Percentiles rank a stretch among this genome's conserved stretches.
Conservation (phyloP, 306 rosid genomes). For the Sesbania bispinosa region DNA sequence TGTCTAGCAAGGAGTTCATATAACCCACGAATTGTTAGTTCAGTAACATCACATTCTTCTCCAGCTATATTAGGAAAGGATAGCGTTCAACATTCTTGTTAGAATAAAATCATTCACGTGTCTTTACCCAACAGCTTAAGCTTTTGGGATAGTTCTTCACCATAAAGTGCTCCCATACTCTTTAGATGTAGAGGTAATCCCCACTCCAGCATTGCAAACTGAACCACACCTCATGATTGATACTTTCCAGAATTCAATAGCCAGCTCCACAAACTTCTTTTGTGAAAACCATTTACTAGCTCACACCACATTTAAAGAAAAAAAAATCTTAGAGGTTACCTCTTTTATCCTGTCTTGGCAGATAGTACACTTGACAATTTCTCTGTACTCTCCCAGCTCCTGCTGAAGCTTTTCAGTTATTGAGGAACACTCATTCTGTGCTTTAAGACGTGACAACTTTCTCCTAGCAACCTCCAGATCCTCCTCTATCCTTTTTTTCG, state of each 20-base stretch:
- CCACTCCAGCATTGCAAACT: background rate
- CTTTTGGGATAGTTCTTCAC: background rate
- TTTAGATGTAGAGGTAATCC: background rate
- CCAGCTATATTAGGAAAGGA: background rate
- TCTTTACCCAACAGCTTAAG: too few relatives aligned
- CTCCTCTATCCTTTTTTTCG: slow-evolving; percentile 72
- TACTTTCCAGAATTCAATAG: background rate
- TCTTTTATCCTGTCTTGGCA: slow-evolving; percentile 82
- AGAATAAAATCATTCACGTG: too few relatives aligned
- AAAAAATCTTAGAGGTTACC: too few relatives aligned
- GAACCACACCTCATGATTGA: background rate
- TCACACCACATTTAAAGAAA: background rate
- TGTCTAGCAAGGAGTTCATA: background rate
- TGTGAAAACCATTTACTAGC: background rate
- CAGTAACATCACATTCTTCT: background rate
- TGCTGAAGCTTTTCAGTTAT: slow-evolving; percentile 73
- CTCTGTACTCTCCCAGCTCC: slow-evolving; percentile 81
- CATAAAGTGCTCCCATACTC: background rate
- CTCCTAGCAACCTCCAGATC: slow-evolving; percentile 70
- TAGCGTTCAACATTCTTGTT: background rate
- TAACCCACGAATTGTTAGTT: background rate
- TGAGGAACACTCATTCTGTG: slow-evolving; percentile 63
- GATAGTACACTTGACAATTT: slow-evolving; percentile 84
- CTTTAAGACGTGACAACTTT: slow-evolving; percentile 54
- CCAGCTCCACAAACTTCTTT: background rate